Evolutionary conservation across 148 eudicot genomes (phyloP).

Genomic region (Rhododendron vialii): DNA sequence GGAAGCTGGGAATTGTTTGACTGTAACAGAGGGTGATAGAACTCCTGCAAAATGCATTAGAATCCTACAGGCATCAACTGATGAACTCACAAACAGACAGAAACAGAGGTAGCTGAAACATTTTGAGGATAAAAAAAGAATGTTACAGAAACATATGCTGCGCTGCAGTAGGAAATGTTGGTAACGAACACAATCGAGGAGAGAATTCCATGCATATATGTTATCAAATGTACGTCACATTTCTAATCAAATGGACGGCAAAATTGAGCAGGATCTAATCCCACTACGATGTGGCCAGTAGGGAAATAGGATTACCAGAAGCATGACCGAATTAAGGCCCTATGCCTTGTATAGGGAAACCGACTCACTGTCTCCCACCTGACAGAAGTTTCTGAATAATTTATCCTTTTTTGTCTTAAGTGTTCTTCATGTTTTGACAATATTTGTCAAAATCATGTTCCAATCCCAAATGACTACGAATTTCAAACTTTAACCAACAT

Average conservation of each 20-base stretch:
- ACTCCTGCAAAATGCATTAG: slow-evolving; percentile 48
- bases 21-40: slow-evolving; percentile 52
- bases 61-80: background rate
- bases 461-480: background rate
- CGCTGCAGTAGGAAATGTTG: background rate
- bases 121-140: background rate
- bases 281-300: background rate
- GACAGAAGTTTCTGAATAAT: background rate
- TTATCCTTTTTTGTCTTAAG: background rate
- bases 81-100: background rate
- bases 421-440: background rate
- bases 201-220: background rate
- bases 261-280: background rate
- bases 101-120: background rate
- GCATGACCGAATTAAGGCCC: background rate
- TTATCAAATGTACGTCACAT: background rate
- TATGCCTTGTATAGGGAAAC: background rate
- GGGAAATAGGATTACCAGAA: background rate
- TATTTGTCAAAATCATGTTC: background rate
- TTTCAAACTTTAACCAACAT: background rate
- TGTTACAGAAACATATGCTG: background rate
- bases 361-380: background rate
- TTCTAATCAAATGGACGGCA: background rate
- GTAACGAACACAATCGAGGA: background rate
- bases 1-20: slow-evolving; percentile 45